A percentile compares a stretch with the other conserved stretches of the same genome.
Conservation (phyloP, 169 alveolate species). For the Amoebophrya sp. region DNA sequence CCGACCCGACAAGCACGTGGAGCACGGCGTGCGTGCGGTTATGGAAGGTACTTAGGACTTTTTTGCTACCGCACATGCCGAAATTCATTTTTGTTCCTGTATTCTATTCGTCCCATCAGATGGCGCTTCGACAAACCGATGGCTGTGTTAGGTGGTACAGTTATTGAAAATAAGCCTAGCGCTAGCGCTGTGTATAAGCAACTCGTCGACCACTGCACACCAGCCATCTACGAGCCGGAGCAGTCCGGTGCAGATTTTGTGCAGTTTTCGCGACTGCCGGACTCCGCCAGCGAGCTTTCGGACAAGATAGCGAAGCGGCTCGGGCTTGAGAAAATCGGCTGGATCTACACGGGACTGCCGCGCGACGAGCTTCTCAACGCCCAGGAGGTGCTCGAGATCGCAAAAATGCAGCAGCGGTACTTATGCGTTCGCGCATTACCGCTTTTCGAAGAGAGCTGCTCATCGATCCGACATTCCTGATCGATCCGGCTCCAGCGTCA, state of each 20-base stretch:
- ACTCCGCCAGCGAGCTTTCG: neutral
- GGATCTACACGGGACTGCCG: slow-evolving; percentile 84
- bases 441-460: no score
- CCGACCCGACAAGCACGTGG: slow-evolving; percentile 88
- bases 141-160: no score
- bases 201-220: no score
- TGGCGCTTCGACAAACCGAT: no score
- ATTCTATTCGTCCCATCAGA: no score
- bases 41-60: slow-evolving; percentile 65
- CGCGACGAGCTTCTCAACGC: slow-evolving; percentile 82
- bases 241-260: slow-evolving; percentile 49
- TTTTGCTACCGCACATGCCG: no score
- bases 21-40: slow-evolving; percentile 92
- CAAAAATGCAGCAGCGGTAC: slow-evolving; percentile 36
- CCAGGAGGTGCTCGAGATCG: slow-evolving; percentile 67
- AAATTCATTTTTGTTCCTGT: no score
- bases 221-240: slow-evolving; percentile 89
- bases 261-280: neutral
- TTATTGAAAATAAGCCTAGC: no score
- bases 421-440: no score
- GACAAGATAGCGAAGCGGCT: slow-evolving; percentile 39
- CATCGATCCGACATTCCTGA: no score
- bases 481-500: no score
- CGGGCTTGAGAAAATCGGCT: slow-evolving; percentile 86
- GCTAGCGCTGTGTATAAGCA: no score